phyloP scores from a whole-genome alignment of 257 asterid species.

The Mentha longifolia region DNA sequence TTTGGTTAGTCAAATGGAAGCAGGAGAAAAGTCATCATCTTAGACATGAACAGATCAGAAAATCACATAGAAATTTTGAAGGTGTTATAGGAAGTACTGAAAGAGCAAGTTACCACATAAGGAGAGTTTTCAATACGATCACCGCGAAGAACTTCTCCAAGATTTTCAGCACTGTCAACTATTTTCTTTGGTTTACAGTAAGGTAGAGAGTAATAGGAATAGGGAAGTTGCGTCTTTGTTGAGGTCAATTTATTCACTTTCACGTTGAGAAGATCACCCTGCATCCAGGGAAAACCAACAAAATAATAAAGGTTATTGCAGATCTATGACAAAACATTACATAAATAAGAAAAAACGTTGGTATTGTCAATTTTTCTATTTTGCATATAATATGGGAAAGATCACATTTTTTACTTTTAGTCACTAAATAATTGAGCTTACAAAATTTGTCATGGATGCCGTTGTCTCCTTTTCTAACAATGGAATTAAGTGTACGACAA shows the following conservation, averaged over 20 bases:
- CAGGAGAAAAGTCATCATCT: neutral
- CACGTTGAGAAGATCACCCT: conserved; percentile 67
- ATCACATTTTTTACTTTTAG: neutral
- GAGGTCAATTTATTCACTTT: conserved; percentile 71
- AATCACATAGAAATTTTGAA: neutral
- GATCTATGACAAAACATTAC: neutral
- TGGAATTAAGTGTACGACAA: neutral
- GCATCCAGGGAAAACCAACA: conserved; percentile 28
- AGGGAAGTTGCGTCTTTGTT: conserved; percentile 67
- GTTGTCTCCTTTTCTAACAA: too few relatives aligned
- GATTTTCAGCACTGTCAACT: conserved; percentile 71
- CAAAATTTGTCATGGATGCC: too few relatives aligned
- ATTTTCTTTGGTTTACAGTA: conserved; percentile 58
- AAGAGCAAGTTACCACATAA: conserved; percentile 46
- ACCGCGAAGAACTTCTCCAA: conserved; percentile 80
- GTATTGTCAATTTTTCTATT: neutral
- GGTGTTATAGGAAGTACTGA: neutral
- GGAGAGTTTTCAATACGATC: conserved; percentile 81
- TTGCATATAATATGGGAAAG: neutral
- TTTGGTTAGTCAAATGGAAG: neutral
- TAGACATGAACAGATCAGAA: conserved; percentile 5
- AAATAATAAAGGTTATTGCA: neutral
- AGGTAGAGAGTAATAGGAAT: conserved; percentile 65
- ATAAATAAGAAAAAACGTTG: neutral
- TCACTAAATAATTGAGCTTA: neutral